Evolutionary conservation across 2,329 filamentous ascomycete genomes (phyloP).

Genomic region (Fusarium poae): DNA sequence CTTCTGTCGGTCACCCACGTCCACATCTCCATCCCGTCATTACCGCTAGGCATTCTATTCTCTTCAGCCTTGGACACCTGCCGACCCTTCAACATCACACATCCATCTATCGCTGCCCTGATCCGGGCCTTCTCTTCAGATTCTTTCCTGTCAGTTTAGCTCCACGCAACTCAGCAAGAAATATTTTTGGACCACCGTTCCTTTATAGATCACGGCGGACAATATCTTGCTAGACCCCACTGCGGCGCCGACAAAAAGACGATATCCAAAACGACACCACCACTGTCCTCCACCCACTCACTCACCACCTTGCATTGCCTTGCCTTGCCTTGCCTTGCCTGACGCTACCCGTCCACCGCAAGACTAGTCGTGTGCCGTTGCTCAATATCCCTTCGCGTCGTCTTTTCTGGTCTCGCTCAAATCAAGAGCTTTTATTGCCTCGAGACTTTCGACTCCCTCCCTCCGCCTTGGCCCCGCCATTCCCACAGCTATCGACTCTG

Average conservation of each 20-base stretch:
- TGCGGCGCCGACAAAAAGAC: conserved; percentile 44
- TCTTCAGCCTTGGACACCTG: conserved; percentile 42
- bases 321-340: conserved; percentile 17
- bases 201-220: conserved; percentile 35
- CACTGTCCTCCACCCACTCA: conserved; percentile 33
- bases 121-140: background rate
- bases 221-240: conserved; percentile 44
- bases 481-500: conserved; percentile 37
- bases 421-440: conserved; percentile 29
- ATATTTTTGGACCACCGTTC: conserved; percentile 36
- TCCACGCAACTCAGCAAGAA: conserved; percentile 9
- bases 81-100: conserved; percentile 37
- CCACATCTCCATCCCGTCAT: conserved; percentile 26
- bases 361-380: conserved; percentile 41
- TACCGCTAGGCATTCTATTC: conserved; percentile 30
- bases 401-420: conserved; percentile 9
- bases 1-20: conserved; percentile 15
- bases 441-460: conserved; percentile 23
- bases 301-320: conserved; percentile 19
- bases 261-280: conserved; percentile 46
- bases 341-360: conserved; percentile 38
- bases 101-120: conserved; percentile 16
- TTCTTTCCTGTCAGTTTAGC: background rate
- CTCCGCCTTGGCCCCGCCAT: conserved; percentile 42
- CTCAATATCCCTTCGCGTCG: conserved; percentile 35